Evolutionary conservation across 768 basidiomycete genomes (phyloP).

Genomic region (Boletellus ananiceps): DNA sequence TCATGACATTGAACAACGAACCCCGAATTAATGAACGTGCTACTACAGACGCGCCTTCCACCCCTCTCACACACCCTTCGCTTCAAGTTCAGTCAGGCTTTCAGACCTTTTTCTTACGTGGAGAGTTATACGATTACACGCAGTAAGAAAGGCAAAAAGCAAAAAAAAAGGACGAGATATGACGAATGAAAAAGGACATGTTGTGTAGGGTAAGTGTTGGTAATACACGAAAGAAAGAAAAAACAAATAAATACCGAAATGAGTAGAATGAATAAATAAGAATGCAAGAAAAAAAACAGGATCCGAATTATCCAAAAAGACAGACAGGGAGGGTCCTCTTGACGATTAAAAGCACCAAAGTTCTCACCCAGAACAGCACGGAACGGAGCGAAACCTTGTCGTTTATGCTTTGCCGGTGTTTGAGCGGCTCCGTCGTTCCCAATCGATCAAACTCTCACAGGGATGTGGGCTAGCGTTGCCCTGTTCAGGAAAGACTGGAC

Average conservation of each 20-base stretch:
- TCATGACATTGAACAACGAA: no score
- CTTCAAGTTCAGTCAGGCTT: no score
- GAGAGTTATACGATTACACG: no score
- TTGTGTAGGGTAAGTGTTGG: constrained; percentile 1
- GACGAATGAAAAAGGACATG: neutral
- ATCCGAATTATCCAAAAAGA: constrained; percentile 5
- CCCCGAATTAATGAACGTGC: no score
- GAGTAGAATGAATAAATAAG: constrained; percentile 21
- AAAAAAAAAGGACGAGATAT: no score
- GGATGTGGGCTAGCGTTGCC: neutral
- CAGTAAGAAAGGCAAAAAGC: no score
- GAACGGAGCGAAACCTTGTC: neutral
- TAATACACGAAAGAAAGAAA: constrained; percentile 14
- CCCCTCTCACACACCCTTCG: no score
- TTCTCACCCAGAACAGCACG: neutral
- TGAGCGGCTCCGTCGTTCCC: constrained; percentile 1
- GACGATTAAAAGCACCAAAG: constrained; percentile 7
- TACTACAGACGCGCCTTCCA: no score
- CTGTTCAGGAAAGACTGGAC: neutral
- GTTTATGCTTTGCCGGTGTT: neutral
- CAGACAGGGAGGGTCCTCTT: neutral
- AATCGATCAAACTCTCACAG: constrained; percentile 5
- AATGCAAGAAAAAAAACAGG: neutral
- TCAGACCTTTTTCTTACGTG: no score
- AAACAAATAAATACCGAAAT: constrained; percentile 2